Evolutionary conservation across 805 yeast species (phyloP), one percentile per base, ranked within the genome.

Genomic region (Priceomyces melissophilus): DNA sequence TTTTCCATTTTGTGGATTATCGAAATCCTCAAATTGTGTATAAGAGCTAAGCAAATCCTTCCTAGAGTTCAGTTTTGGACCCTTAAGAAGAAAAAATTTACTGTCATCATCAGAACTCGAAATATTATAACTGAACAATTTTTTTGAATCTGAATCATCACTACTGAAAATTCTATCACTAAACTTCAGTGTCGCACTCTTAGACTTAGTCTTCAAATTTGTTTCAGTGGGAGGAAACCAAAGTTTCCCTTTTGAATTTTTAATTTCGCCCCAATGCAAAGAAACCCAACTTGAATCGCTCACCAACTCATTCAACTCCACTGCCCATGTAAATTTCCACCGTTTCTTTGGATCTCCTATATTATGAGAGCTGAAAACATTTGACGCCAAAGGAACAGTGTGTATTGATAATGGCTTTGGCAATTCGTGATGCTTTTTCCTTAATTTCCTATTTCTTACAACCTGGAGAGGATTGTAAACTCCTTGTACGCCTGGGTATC

Each of bases 391-490:
- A 10, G 86, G 85, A 4, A 81, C 57, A 7, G 75, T 67, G 41
- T 74, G 71, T 23, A 74, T 58, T 1, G 72, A 59, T 10, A 75
- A 53, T 3, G 68, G 65, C 30, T 72, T 68, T 2, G 78, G 73
- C 28, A 66, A 63, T 42, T 76, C 78, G 38, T 70, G 71, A 50
- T 75, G 65, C 50, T 74, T 75, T 42, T 73, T 71, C 39, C 86
- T 60, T 3, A 82, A 55, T 49, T 70, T 71, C 43, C 96, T 70
- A 60, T 87, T 84, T 42, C 96, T 65, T 20, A 88, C 78, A n/a
- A 82, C 74, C 60, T 87, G 96, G 33, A 88, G 64, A 3, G 96
- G 96, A 55, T 88, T 88, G 65, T 82, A 88, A 3, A 77, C 74
- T 2, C 83, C 86, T 41, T 81, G 87, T 2, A 84, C 75, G 2